Evolutionary conservation across 345 rosid species (phyloP).

Genomic region (Gossypium thurberi): DNA sequence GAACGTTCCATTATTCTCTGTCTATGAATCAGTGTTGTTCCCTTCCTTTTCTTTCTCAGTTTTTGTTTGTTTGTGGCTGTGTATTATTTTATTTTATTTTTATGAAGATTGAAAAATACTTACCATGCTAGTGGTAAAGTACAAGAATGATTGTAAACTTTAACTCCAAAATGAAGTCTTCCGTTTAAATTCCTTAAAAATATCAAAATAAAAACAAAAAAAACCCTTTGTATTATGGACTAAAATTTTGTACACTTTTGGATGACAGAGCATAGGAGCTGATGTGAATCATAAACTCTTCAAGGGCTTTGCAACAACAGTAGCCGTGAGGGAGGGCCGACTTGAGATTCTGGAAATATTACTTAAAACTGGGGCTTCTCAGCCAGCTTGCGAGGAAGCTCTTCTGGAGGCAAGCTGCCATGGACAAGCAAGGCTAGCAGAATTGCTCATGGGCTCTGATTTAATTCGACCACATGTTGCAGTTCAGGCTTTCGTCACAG

Average conservation of each 20-base stretch:
- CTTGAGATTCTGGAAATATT: constrained; percentile 76
- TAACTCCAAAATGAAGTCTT: background rate
- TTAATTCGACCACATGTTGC: constrained; percentile 77
- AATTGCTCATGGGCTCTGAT: constrained; percentile 81
- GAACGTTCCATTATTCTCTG: constrained; percentile 25
- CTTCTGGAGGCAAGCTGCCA: constrained; percentile 76
- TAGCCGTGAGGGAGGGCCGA: constrained; percentile 87
- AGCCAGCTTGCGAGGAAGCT: constrained; percentile 94
- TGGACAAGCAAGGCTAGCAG: constrained; percentile 59
- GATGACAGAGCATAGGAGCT: constrained; percentile 74
- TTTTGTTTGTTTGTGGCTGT: constrained; percentile 19
- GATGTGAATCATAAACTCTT: constrained; percentile 92
- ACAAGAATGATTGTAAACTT: background rate
- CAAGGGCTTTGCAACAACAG: constrained; percentile 87
- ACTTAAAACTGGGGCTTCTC: constrained; percentile 85
- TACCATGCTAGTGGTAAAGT: background rate
- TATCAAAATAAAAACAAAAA: background rate
- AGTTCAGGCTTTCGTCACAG: constrained; percentile 80
- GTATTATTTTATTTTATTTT: background rate
- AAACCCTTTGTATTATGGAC: constrained; percentile 6
- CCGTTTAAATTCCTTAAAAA: background rate
- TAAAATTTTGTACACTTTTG: constrained; percentile 16
- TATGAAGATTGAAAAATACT: background rate
- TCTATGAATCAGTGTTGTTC: constrained; percentile 23
- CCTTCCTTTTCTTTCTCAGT: background rate